phyloP scores from a whole-genome alignment of 202 grass and related monocot species.

The Dendrocalamus latiflorus region DNA sequence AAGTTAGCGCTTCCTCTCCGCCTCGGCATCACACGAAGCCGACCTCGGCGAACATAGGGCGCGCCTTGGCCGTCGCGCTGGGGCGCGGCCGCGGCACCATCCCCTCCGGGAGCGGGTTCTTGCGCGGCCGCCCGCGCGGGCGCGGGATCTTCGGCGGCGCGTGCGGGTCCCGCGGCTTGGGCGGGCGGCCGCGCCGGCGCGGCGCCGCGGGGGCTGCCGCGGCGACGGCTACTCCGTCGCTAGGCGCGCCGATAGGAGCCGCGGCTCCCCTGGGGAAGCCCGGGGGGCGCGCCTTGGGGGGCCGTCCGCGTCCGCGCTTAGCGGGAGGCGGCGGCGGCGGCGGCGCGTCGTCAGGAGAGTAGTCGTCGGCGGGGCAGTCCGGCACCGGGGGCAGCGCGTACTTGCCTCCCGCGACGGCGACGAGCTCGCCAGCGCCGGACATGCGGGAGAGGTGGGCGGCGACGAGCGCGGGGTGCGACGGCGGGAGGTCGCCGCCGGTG shows the following conservation, averaged over 20 bases:
- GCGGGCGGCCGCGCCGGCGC: slow-evolving; percentile 69
- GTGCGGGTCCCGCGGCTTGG: slow-evolving; percentile 59
- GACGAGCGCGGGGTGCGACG: slow-evolving; percentile 65
- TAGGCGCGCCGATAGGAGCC: not conserved
- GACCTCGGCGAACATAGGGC: slow-evolving; percentile 76
- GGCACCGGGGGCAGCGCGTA: slow-evolving; percentile 33
- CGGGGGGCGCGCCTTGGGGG: slow-evolving; percentile 54
- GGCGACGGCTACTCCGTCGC: not conserved
- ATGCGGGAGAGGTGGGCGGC: slow-evolving; percentile 66
- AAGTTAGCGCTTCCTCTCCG: slow-evolving; percentile 27
- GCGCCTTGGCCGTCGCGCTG: slow-evolving; percentile 40
- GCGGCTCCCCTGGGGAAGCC: not conserved
- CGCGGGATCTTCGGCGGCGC: slow-evolving; percentile 68
- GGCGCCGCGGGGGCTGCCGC: slow-evolving; percentile 18
- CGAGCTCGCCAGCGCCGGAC: slow-evolving; percentile 61
- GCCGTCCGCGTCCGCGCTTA: slow-evolving; percentile 73
- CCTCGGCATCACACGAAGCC: slow-evolving; percentile 68
- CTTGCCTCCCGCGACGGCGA: slow-evolving; percentile 43
- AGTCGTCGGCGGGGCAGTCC: not conserved
- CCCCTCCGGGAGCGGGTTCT: slow-evolving; percentile 53
- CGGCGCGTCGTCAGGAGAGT: not conserved
- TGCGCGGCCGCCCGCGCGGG: slow-evolving; percentile 73
- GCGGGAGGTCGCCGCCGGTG: slow-evolving; percentile 35
- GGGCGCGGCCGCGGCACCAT: slow-evolving; percentile 26
- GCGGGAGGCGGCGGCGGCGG: slow-evolving; percentile 18